Evolutionary conservation across 1,284 basidiomycete genomes (phyloP).

Genomic region (Quambalaria eucalypti): DNA sequence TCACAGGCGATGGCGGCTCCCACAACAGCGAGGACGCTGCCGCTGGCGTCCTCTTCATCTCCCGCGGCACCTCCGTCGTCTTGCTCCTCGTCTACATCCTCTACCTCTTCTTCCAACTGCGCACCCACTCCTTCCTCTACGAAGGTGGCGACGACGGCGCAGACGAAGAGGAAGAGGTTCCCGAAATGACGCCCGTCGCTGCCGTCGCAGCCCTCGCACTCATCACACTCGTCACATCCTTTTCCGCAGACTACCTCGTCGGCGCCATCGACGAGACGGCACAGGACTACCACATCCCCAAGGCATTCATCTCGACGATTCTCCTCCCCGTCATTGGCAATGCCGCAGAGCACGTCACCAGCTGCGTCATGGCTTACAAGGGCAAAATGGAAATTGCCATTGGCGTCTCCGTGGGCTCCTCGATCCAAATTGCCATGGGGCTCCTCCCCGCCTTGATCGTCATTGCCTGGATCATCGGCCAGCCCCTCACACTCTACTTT

Average conservation of each 20-base stretch:
- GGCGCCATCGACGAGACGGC: conserved; percentile 45
- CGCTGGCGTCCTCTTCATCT: conserved; percentile 41
- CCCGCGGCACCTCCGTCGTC: conserved; percentile 49
- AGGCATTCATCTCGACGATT: conserved; percentile 52
- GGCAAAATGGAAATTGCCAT: conserved; percentile 52
- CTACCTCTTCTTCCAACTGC: conserved; percentile 53
- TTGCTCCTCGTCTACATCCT: conserved; percentile 71
- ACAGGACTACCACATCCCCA: conserved; percentile 40
- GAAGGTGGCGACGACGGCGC: conserved; percentile 23
- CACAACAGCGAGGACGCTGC: background rate
- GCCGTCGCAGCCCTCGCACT: conserved; percentile 33
- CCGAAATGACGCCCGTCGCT: conserved; percentile 38
- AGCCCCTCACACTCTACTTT: conserved; percentile 47
- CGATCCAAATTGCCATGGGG: conserved; percentile 48
- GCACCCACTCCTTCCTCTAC: conserved; percentile 41
- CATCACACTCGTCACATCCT: conserved; percentile 40
- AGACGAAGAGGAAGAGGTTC: conserved; percentile 35
- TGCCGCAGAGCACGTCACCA: conserved; percentile 47
- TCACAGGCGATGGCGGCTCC: background rate
- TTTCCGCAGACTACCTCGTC: conserved; percentile 48
- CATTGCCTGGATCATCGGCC: conserved; percentile 46
- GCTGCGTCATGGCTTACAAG: conserved; percentile 41
- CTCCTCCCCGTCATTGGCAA: conserved; percentile 75
- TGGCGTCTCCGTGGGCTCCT: conserved; percentile 78
- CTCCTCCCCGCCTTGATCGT: conserved; percentile 45